A percentile compares a stretch with the other conserved stretches of the same genome.
Evolutionary conservation across 1,284 basidiomycete genomes (phyloP).

Genomic region (Apiotrichum gamsii): DNA sequence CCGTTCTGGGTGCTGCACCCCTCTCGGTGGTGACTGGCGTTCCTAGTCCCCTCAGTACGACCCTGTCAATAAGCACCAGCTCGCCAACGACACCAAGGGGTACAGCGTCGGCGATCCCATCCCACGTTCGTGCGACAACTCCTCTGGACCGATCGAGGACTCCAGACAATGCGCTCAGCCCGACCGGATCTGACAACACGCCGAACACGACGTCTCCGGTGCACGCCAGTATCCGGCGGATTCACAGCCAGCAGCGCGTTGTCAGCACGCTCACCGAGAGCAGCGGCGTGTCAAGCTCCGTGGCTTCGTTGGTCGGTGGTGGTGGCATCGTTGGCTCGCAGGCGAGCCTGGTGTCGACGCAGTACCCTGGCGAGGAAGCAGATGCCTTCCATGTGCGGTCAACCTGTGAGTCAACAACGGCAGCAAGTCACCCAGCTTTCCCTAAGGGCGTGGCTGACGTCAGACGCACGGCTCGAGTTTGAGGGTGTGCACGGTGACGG

Average conservation of each 20-base stretch:
- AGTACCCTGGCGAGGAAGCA: conserved; percentile 59
- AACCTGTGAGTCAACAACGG: conserved; percentile 52
- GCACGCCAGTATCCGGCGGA: conserved; percentile 10
- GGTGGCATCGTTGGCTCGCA: too few species aligned
- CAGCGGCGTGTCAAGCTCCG: too few species aligned
- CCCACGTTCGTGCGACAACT: background rate
- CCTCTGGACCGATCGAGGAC: conserved; percentile 2
- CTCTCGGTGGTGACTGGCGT: too few species aligned
- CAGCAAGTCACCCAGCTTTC: background rate
- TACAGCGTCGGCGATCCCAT: too few species aligned
- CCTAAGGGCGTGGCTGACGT: background rate
- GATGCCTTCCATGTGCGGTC: conserved; percentile 81
- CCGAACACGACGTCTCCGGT: conserved; percentile 7
- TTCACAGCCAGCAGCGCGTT: conserved; percentile 1
- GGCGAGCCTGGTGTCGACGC: conserved; percentile 16
- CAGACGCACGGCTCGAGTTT: conserved; percentile 69
- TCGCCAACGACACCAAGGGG: too few species aligned
- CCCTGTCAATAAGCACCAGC: too few species aligned
- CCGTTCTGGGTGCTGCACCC: too few species aligned
- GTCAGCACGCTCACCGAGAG: too few species aligned
- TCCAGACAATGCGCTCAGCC: background rate
- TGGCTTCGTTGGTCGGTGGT: too few species aligned
- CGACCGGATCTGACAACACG: background rate
- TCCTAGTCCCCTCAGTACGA: too few species aligned
- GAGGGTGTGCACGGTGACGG: conserved; percentile 86